phyloP scores from a whole-genome alignment of 73 alveolate species.

The Breviolum minutum region DNA sequence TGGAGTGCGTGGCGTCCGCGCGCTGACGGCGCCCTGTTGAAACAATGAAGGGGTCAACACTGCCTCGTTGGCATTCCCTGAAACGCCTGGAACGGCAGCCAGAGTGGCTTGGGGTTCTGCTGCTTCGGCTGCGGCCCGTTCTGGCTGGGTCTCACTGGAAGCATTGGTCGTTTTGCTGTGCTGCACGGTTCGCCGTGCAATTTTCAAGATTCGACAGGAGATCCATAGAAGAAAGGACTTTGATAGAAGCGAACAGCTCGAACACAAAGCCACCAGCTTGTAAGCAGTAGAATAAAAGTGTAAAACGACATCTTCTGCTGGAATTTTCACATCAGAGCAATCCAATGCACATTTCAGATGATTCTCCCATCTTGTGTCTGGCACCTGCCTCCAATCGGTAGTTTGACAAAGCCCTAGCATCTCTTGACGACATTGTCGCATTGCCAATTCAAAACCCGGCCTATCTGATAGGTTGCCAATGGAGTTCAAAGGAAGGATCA shows the following conservation, averaged over 20 bases:
- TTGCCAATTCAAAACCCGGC: conserved; percentile 13
- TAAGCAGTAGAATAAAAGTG: background rate
- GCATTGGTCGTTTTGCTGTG: background rate
- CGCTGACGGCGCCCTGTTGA: conserved; percentile 45
- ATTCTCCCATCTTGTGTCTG: conserved; percentile 59
- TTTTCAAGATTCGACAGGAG: background rate
- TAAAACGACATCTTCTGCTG: background rate
- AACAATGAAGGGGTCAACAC: conserved; percentile 34
- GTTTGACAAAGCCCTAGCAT: conserved; percentile 9
- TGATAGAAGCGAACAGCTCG: conserved; percentile 25
- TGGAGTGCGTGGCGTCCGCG: background rate
- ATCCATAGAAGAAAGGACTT: background rate
- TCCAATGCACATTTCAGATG: conserved; percentile 34
- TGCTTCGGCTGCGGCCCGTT: background rate
- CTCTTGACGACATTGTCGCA: background rate
- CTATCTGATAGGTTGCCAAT: background rate
- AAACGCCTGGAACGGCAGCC: background rate
- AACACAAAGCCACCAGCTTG: conserved; percentile 3
- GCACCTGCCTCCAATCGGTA: conserved; percentile 71
- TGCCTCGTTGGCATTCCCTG: background rate
- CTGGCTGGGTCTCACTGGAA: background rate
- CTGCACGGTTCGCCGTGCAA: background rate
- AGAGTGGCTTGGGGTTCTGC: background rate
- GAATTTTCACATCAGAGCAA: conserved; percentile 39
- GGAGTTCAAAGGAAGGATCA: background rate